Conservation (phyloP, 1,139 yeast genomes). For the Debaryomyces udenii region DNA sequence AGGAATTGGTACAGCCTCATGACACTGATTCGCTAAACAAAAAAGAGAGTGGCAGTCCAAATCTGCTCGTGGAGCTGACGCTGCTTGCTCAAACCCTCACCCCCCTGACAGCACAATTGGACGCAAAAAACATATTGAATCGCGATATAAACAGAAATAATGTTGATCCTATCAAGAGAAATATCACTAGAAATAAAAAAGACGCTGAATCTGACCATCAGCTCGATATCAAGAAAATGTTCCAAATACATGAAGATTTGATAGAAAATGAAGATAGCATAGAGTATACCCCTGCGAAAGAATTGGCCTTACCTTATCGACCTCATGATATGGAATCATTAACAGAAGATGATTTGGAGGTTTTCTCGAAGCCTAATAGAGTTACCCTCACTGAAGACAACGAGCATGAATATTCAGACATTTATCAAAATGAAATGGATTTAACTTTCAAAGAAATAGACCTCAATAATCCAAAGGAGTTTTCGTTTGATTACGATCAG, state of each 20-base stretch:
- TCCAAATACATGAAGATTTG: conserved; percentile 21
- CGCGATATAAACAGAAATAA: conserved; percentile 23
- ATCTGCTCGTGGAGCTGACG: neutral
- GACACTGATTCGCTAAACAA: conserved; percentile 29
- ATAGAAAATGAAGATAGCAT: conserved; percentile 39
- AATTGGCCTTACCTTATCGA: conserved; percentile 30
- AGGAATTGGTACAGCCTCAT: conserved; percentile 21
- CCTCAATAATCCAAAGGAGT: conserved; percentile 11
- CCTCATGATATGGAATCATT: conserved; percentile 36
- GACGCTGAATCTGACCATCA: conserved; percentile 15
- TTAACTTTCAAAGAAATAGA: conserved; percentile 25
- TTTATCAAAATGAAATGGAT: conserved; percentile 19
- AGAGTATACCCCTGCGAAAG: conserved; percentile 36
- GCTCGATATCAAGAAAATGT: conserved; percentile 16
- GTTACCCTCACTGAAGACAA: conserved; percentile 11
- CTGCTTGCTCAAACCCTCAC: conserved; percentile 22
- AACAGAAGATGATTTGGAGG: conserved; percentile 25
- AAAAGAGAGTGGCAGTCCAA: conserved; percentile 12
- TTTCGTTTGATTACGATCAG: conserved; percentile 20
- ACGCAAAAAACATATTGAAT: conserved; percentile 23
- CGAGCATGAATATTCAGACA: conserved; percentile 17
- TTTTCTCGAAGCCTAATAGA: conserved; percentile 19
- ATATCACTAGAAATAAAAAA: conserved; percentile 16
- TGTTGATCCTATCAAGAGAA: conserved; percentile 40
- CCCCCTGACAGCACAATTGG: conserved; percentile 25